Percentiles rank a stretch among this genome's conserved stretches.
phyloP scores from a whole-genome alignment of 345 rosid species.

The Arabis alpina region DNA sequence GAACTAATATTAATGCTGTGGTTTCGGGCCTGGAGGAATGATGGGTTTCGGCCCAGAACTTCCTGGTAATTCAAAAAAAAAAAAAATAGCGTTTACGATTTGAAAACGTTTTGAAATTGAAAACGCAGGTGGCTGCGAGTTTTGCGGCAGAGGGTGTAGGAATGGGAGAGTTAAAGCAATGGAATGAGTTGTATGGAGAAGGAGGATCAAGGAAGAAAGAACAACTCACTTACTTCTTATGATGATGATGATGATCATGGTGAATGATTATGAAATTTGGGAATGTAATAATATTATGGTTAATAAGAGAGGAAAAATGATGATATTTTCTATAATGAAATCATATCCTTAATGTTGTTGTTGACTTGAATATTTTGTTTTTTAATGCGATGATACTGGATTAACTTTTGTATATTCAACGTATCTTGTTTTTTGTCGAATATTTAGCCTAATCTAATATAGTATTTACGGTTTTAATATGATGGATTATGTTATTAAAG shows the following conservation, averaged over 20 bases:
- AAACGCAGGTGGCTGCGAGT: slow-evolving; percentile 86
- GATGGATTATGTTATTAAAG: no score
- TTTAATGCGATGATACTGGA: neutral
- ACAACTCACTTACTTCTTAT: slow-evolving; percentile 80
- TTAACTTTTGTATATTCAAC: neutral
- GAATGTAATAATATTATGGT: slow-evolving; percentile 18
- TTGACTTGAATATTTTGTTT: neutral
- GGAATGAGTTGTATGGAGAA: slow-evolving; percentile 90
- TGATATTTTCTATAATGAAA: neutral
- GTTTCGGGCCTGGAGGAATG: no score
- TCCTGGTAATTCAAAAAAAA: no score
- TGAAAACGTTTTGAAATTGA: slow-evolving; percentile 13
- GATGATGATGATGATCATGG: slow-evolving; percentile 28
- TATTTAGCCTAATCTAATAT: no score
- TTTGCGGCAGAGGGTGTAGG: slow-evolving; percentile 71
- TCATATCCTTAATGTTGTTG: neutral
- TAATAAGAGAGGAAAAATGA: neutral
- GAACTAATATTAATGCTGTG: no score
- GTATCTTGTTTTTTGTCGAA: neutral
- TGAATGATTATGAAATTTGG: slow-evolving; percentile 21
- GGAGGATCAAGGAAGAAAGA: slow-evolving; percentile 94
- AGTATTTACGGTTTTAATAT: neutral
- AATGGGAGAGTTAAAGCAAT: slow-evolving; percentile 86
- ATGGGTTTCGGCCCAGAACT: no score
- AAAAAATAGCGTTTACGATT: slow-evolving; percentile 28